Conservation (phyloP, 2,329 filamentous ascomycete genomes). For the Trichoderma lentiforme region DNA sequence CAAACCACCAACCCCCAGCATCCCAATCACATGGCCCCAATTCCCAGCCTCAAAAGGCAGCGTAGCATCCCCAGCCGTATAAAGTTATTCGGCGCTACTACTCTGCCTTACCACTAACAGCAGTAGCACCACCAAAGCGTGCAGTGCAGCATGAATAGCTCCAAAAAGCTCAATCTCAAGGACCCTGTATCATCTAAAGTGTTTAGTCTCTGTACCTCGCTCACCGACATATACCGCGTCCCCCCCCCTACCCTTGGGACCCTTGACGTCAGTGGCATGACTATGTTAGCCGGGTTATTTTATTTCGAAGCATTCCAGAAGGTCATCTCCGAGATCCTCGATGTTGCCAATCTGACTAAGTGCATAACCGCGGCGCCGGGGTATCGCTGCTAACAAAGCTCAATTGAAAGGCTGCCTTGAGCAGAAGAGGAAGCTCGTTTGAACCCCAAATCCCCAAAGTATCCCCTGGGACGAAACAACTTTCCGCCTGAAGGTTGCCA, state of each 20-base stretch:
- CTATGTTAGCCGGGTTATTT: not conserved
- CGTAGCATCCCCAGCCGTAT: not conserved
- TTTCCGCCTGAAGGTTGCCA: not conserved
- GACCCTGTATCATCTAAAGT: not conserved
- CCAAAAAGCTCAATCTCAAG: not conserved
- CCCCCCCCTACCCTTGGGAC: too few species aligned
- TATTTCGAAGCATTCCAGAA: conserved; percentile 5
- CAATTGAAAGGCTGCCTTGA: not conserved
- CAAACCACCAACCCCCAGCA: not conserved
- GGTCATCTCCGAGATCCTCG: conserved; percentile 14
- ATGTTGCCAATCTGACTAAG: conserved; percentile 1
- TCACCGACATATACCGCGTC: not conserved
- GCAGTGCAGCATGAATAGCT: not conserved
- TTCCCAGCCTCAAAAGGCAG: not conserved
- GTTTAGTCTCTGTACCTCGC: not conserved
- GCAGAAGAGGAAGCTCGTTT: not conserved
- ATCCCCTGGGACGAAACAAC: not conserved
- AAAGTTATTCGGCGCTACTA: not conserved
- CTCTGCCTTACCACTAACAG: not conserved
- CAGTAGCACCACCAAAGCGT: not conserved
- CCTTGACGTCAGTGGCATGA: conserved; percentile 9
- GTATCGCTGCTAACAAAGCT: not conserved
- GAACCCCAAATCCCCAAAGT: not conserved
- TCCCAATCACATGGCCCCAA: not conserved
- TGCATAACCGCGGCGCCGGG: not conserved